These are phyloP conservation scores for Papilionanthe hybrid DNA, from an alignment of 116 monocot genomes.

Conservation along the genomic window DNA sequence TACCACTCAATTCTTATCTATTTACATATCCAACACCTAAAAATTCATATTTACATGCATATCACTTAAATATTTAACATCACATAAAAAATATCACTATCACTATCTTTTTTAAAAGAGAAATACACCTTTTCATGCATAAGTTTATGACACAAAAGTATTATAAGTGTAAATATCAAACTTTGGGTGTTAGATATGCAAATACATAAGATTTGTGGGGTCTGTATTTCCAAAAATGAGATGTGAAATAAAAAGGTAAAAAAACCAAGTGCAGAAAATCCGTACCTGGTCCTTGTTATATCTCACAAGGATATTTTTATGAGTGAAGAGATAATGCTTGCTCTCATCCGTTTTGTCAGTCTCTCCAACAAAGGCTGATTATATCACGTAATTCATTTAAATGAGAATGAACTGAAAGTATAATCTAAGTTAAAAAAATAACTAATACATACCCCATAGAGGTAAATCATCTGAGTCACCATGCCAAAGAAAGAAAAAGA, in stretches of 20 bases:
- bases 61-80: too few species aligned
- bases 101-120: too few species aligned
- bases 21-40: too few species aligned
- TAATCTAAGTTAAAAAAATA: neutral
- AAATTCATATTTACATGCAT: too few species aligned
- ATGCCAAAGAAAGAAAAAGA: neutral
- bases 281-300: slow-evolving; percentile 65
- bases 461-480: slow-evolving; percentile 70
- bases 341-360: slow-evolving; percentile 55
- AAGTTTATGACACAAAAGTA: too few species aligned
- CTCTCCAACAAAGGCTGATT: slow-evolving; percentile 73
- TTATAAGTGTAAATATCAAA: too few species aligned
- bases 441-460: slow-evolving; percentile 76
- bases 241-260: neutral
- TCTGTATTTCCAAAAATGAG: too few species aligned
- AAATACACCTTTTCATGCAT: too few species aligned
- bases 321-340: slow-evolving; percentile 70
- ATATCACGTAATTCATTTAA: neutral
- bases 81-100: too few species aligned
- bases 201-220: too few species aligned
- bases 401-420: neutral
- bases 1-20: too few species aligned
- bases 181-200: too few species aligned
- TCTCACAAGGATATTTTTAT: slow-evolving; percentile 64
- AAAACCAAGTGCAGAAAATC: neutral